Evolutionary conservation across 768 basidiomycete genomes (phyloP).

Genomic region (Lactifluus subvellereus): DNA sequence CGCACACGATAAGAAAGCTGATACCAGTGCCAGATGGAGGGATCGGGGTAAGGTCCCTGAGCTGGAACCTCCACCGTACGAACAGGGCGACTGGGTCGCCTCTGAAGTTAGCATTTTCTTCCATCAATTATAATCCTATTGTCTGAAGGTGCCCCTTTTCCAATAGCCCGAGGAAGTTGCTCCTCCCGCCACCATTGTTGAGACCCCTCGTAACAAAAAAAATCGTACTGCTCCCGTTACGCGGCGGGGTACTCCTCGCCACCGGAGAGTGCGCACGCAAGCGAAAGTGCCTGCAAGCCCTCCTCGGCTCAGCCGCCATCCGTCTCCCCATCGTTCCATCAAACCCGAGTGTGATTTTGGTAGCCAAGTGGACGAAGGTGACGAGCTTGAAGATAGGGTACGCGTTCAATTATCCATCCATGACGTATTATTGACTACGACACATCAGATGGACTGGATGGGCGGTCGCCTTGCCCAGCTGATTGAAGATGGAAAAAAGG

Average conservation of each 20-base stretch:
- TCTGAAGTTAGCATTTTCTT: slow-evolving; percentile 4
- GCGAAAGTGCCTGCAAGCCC: slow-evolving; percentile 10
- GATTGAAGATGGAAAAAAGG: slow-evolving; percentile 75
- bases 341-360: slow-evolving; percentile 42
- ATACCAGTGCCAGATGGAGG: slow-evolving; percentile 53
- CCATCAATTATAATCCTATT: background rate
- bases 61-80: slow-evolving; percentile 48
- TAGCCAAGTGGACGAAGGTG: slow-evolving; percentile 7
- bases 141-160: background rate
- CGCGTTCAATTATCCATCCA: background rate
- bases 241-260: slow-evolving; percentile 36
- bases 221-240: slow-evolving; percentile 33
- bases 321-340: slow-evolving; percentile 26
- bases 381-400: slow-evolving; percentile 21
- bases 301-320: slow-evolving; percentile 28
- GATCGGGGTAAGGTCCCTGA: slow-evolving; percentile 59
- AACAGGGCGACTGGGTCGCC: slow-evolving; percentile 50
- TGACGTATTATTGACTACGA: background rate
- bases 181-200: slow-evolving; percentile 33
- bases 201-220: slow-evolving; percentile 36
- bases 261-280: slow-evolving; percentile 33
- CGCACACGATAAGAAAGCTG: background rate
- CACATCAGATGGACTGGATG: slow-evolving; percentile 73
- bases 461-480: slow-evolving; percentile 60
- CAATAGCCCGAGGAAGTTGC: slow-evolving; percentile 1